Percentiles rank a stretch among this genome's conserved stretches.
Conservation (phyloP, 495 filamentous ascomycete genomes). For the Penicillium cosmopolitanum region DNA sequence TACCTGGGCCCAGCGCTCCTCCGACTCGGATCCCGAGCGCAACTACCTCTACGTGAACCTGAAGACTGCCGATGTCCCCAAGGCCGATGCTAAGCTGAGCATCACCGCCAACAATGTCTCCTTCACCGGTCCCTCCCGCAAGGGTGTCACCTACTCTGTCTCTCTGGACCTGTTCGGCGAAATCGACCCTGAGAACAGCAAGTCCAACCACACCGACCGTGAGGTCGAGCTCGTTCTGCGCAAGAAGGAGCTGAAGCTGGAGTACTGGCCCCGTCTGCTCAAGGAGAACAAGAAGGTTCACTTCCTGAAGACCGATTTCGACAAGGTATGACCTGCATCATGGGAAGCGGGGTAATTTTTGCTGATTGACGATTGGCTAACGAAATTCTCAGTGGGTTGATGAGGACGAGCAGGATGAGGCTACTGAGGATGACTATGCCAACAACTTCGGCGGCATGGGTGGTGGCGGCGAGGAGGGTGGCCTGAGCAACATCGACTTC, state of each 20-base stretch:
- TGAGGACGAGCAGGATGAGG: conserved; percentile 97
- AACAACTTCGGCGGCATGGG: conserved; percentile 71
- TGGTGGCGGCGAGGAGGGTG: conserved; percentile 63
- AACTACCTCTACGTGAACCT: conserved; percentile 94
- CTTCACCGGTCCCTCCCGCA: conserved; percentile 82
- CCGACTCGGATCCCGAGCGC: conserved; percentile 72
- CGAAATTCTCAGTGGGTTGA: conserved; percentile 79
- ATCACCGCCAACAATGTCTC: conserved; percentile 74
- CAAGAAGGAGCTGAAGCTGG: conserved; percentile 92
- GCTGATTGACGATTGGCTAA: conserved; percentile 24
- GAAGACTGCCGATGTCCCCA: conserved; percentile 76
- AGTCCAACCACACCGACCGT: conserved; percentile 79
- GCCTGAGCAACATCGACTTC: conserved; percentile 73
- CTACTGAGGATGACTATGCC: conserved; percentile 76
- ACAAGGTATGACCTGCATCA: conserved; percentile 68
- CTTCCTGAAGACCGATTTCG: conserved; percentile 98
- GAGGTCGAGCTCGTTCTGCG: conserved; percentile 87
- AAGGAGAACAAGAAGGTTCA: conserved; percentile 88
- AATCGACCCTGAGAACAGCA: conserved; percentile 82
- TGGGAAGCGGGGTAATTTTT: not conserved
- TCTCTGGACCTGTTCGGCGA: conserved; percentile 89
- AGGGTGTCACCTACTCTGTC: conserved; percentile 80
- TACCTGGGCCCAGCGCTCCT: conserved; percentile 97
- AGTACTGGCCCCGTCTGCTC: conserved; percentile 92
- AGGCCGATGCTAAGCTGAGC: conserved; percentile 71